These are phyloP conservation scores for Myxozyma melibiosi DNA, from an alignment of 805 yeast genomes.

Conservation along the genomic window DNA sequence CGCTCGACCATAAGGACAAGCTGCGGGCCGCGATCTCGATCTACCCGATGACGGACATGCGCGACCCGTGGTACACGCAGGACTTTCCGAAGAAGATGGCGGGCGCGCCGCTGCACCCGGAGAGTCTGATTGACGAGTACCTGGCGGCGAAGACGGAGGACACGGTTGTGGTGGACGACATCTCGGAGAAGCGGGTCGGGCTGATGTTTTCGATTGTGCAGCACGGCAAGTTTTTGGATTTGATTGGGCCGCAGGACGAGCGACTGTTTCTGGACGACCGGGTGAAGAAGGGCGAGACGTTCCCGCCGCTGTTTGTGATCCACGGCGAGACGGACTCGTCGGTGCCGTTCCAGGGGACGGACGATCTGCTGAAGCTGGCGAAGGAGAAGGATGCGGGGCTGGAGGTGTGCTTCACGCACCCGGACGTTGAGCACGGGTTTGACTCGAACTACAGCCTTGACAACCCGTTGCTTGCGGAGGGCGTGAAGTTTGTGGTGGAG, in stretches of 20 bases:
- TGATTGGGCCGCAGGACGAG: slow-evolving; percentile 11
- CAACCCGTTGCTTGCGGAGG: slow-evolving; percentile 3
- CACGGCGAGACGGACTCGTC: slow-evolving; percentile 19
- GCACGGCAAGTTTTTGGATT: slow-evolving; percentile 16
- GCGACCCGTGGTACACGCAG: slow-evolving; percentile 8
- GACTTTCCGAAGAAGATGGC: slow-evolving; percentile 11
- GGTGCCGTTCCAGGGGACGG: slow-evolving; percentile 16
- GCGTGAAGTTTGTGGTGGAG: slow-evolving; percentile 5
- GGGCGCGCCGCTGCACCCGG: slow-evolving; percentile 13
- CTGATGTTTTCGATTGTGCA: slow-evolving; percentile 21
- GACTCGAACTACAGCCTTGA: slow-evolving; percentile 7
- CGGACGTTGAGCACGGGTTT: slow-evolving; percentile 22
- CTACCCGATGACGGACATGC: slow-evolving; percentile 18
- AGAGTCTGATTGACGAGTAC: slow-evolving; percentile 10
- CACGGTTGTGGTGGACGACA: slow-evolving; percentile 5
- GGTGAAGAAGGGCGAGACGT: slow-evolving; percentile 4
- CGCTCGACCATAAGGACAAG: slow-evolving; percentile 14
- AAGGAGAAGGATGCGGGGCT: slow-evolving; percentile 11
- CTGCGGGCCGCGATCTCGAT: slow-evolving; percentile 12
- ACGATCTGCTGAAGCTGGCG: neutral
- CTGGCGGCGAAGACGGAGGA: slow-evolving; percentile 7
- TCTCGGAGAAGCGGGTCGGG: neutral
- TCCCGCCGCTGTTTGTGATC: slow-evolving; percentile 19
- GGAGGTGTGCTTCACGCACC: slow-evolving; percentile 5
- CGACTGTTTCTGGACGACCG: slow-evolving; percentile 19